A percentile compares a stretch with the other conserved stretches of the same genome.
These are phyloP conservation scores for Wickerhamiella galacta DNA, from an alignment of 805 yeast species.

Conservation along the genomic window DNA sequence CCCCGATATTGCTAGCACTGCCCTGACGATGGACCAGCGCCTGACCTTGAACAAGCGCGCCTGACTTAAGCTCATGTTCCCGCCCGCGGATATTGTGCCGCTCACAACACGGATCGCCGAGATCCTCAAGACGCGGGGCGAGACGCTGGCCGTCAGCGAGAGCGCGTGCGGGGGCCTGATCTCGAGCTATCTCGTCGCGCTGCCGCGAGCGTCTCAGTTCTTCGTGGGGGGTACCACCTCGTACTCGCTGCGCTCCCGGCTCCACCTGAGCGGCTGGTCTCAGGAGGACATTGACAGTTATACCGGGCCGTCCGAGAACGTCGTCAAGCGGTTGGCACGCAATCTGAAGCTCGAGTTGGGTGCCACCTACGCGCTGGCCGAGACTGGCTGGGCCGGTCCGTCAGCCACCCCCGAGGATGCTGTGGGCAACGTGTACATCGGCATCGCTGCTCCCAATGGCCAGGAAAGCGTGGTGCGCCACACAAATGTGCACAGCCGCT, in stretches of 20 bases:
- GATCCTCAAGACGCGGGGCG: constrained; percentile 33
- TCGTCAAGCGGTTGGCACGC: constrained; percentile 60
- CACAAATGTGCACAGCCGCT: constrained; percentile 37
- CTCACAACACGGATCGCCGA: constrained; percentile 43
- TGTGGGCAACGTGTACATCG: constrained; percentile 53
- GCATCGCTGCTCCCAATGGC: constrained; percentile 48
- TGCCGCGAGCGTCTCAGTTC: constrained; percentile 73
- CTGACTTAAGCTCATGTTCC: constrained; percentile 29
- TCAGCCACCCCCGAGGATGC: constrained; percentile 23
- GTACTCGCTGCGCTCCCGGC: constrained; percentile 57
- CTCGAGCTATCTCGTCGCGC: constrained; percentile 62
- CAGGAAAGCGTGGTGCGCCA: constrained; percentile 29
- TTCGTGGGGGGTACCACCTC: constrained; percentile 74
- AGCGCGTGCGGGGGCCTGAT: constrained; percentile 74
- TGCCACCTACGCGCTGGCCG: constrained; percentile 65
- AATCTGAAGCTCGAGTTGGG: constrained; percentile 68
- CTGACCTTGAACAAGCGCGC: neutral
- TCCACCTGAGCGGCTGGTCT: constrained; percentile 66
- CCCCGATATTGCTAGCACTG: too few species aligned
- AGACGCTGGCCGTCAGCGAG: constrained; percentile 66
- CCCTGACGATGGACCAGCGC: too few species aligned
- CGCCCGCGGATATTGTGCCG: constrained; percentile 36
- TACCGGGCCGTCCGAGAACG: constrained; percentile 69
- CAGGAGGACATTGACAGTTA: constrained; percentile 50
- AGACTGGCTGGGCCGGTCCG: constrained; percentile 84